Conservation (phyloP, 139 green algal species). For the Chlorella sp. region DNA sequence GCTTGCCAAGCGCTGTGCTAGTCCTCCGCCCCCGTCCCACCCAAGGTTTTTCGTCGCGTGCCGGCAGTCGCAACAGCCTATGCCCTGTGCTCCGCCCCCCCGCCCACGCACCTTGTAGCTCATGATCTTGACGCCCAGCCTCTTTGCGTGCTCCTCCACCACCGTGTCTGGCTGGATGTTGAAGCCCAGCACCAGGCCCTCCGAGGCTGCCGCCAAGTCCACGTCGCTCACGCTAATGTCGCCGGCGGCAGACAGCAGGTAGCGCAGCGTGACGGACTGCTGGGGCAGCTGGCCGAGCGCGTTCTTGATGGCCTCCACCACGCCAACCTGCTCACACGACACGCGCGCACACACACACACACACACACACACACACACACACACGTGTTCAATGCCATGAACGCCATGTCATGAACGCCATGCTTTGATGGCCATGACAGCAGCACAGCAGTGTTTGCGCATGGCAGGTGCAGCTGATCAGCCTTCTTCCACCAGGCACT, state of each 20-base stretch:
- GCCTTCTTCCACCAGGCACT: too few relatives aligned
- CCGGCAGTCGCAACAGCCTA: too few relatives aligned
- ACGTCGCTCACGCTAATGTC: constrained; percentile 85
- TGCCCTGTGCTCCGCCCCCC: too few relatives aligned
- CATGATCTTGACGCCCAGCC: constrained; percentile 31
- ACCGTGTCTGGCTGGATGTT: constrained; percentile 64
- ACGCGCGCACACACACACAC: too few relatives aligned
- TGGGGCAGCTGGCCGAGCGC: constrained; percentile 82
- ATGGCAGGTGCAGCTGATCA: too few relatives aligned
- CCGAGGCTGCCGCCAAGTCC: constrained; percentile 78
- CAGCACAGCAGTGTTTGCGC: too few relatives aligned
- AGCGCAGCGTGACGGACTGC: constrained; percentile 82
- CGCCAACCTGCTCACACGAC: constrained; percentile 74
- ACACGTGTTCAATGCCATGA: too few relatives aligned
- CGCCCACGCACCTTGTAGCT: constrained; percentile 64
- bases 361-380: too few relatives aligned
- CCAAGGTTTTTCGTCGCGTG: too few relatives aligned
- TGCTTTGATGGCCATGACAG: too few relatives aligned
- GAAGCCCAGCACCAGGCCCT: constrained; percentile 67
- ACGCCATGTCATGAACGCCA: too few relatives aligned
- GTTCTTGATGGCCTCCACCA: constrained; percentile 84
- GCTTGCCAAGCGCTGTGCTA: not conserved
- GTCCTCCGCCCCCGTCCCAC: constrained; percentile 7
- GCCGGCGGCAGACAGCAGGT: constrained; percentile 71
- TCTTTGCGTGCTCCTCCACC: constrained; percentile 70